A percentile compares a stretch with the other conserved stretches of the same genome.
These are phyloP conservation scores for Exidia glandulosa DNA, from an alignment of 768 basidiomycete species.

Conservation along the genomic window DNA sequence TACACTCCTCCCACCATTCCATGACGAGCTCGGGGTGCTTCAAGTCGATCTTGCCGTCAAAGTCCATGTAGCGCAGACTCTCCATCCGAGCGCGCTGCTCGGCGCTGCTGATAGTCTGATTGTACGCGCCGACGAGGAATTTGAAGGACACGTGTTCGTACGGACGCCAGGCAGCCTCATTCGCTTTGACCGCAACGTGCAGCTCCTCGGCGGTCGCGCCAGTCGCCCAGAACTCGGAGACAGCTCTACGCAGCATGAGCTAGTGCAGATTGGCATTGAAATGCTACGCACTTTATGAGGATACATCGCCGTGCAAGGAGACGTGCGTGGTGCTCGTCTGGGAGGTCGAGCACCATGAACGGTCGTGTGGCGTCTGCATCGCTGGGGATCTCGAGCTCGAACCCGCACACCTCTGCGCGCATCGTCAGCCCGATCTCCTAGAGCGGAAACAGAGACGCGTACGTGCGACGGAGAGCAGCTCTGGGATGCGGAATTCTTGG, in stretches of 20 bases:
- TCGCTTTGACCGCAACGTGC: slow-evolving; percentile 41
- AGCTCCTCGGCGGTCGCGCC: slow-evolving; percentile 60
- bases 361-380: slow-evolving; percentile 49
- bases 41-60: slow-evolving; percentile 74
- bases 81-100: slow-evolving; percentile 62
- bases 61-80: slow-evolving; percentile 75
- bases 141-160: slow-evolving; percentile 72
- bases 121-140: slow-evolving; percentile 64
- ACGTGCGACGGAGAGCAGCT: slow-evolving; percentile 57
- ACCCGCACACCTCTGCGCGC: slow-evolving; percentile 45
- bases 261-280: not conserved
- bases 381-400: slow-evolving; percentile 37
- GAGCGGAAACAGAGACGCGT: not conserved
- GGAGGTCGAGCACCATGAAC: slow-evolving; percentile 62
- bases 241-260: slow-evolving; percentile 35
- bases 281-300: slow-evolving; percentile 60
- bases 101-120: slow-evolving; percentile 58
- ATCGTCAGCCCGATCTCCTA: not conserved
- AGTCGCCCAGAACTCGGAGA: slow-evolving; percentile 69
- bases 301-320: slow-evolving; percentile 70
- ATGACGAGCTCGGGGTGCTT: slow-evolving; percentile 63
- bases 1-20: slow-evolving; percentile 82
- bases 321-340: slow-evolving; percentile 60
- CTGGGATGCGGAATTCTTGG: slow-evolving; percentile 73
- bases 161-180: slow-evolving; percentile 39